phyloP scores from a whole-genome alignment of 345 rosid species.

The Isatis tinctoria region DNA sequence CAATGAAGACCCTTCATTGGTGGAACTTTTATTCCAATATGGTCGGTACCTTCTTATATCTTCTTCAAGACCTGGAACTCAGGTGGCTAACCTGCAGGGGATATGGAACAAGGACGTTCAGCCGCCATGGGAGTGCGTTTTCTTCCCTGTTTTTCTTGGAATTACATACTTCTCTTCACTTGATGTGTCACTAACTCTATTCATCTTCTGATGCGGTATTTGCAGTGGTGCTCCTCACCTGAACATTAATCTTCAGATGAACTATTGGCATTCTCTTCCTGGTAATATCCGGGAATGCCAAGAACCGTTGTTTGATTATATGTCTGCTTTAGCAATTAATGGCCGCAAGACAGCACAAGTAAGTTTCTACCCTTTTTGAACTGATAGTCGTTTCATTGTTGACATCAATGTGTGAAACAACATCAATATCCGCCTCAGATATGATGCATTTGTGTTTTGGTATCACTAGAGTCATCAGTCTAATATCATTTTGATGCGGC shows the following conservation, averaged over 20 bases:
- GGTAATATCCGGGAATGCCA: conserved; percentile 85
- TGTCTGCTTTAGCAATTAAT: conserved; percentile 58
- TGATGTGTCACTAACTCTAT: neutral
- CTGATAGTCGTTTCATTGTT: neutral
- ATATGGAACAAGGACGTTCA: conserved; percentile 82
- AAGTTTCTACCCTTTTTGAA: conserved; percentile 21
- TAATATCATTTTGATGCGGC: neutral
- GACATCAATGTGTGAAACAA: neutral
- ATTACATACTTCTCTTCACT: neutral
- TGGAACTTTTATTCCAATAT: conserved; percentile 78
- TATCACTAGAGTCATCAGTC: neutral
- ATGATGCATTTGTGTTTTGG: neutral
- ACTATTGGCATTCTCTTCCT: conserved; percentile 92
- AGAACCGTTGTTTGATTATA: conserved; percentile 80
- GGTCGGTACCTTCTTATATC: conserved; percentile 88
- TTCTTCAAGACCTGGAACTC: conserved; percentile 88
- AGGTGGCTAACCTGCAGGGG: conserved; percentile 89
- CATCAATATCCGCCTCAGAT: neutral
- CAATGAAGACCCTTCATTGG: conserved; percentile 82
- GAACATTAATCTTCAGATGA: conserved; percentile 97
- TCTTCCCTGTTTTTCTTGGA: neutral
- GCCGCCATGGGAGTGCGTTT: conserved; percentile 88
- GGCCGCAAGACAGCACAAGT: conserved; percentile 89
- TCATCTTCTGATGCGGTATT: neutral
- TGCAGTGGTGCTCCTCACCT: conserved; percentile 85